These are phyloP conservation scores for Thymus mandschuricus DNA, from an alignment of 257 asterid genomes.

Conservation along the genomic window DNA sequence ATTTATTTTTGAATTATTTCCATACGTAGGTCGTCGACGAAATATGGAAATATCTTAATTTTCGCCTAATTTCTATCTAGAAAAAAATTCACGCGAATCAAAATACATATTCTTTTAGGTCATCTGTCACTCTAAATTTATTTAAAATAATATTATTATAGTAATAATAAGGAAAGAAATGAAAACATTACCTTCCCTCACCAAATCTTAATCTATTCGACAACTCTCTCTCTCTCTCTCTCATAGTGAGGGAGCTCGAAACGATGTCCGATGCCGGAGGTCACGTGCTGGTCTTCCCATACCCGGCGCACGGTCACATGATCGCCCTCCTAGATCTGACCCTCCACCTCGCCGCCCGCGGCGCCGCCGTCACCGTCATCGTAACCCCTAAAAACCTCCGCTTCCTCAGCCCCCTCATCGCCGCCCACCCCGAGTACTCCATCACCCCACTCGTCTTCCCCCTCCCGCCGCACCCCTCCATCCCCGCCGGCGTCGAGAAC, in stretches of 20 bases:
- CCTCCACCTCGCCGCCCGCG: conserved; percentile 62
- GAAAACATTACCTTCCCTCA: too few relatives aligned
- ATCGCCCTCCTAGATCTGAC: conserved; percentile 63
- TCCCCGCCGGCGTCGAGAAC: conserved; percentile 78
- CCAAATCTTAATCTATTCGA: too few relatives aligned
- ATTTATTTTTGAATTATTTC: too few relatives aligned
- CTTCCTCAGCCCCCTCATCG: conserved; percentile 49
- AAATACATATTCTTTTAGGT: too few relatives aligned
- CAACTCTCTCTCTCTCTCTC: not conserved
- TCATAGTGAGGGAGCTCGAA: not conserved
- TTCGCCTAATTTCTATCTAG: too few relatives aligned
- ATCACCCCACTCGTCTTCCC: conserved; percentile 69
- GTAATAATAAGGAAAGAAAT: too few relatives aligned
- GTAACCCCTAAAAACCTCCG: conserved; percentile 78
- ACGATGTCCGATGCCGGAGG: conserved; percentile 14
- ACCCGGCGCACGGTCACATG: conserved; percentile 97
- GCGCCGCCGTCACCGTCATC: conserved; percentile 58
- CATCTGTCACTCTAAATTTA: too few relatives aligned
- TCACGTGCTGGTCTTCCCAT: conserved; percentile 76
- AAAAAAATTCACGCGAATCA: too few relatives aligned
- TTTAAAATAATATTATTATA: too few relatives aligned
- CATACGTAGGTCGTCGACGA: too few relatives aligned
- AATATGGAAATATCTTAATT: too few relatives aligned
- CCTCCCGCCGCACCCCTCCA: conserved; percentile 53
- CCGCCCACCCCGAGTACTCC: conserved; percentile 47